phyloP scores from a whole-genome alignment of 176 grass and related monocot species.

The Dendrocalamus sinicus region DNA sequence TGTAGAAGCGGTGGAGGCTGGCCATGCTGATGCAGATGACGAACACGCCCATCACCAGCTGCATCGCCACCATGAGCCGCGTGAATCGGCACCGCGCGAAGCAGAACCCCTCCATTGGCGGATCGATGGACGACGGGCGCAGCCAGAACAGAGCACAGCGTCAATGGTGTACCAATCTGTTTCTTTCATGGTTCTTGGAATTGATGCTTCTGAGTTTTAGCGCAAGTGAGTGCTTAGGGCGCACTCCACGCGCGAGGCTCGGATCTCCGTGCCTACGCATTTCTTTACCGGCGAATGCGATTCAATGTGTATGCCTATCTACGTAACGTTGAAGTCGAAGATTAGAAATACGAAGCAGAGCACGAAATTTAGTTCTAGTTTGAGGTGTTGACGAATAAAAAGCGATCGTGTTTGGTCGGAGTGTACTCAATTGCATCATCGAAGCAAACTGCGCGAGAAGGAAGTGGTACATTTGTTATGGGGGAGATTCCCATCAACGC shows the following conservation, averaged over 20 bases:
- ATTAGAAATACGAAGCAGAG: background rate
- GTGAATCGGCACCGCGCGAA: constrained; percentile 57
- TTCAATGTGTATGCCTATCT: background rate
- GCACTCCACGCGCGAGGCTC: constrained; percentile 43
- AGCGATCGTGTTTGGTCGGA: background rate
- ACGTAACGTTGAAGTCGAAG: background rate
- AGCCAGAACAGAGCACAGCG: background rate
- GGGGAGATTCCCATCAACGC: background rate
- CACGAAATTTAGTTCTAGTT: background rate
- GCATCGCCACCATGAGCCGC: constrained; percentile 59
- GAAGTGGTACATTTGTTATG: background rate
- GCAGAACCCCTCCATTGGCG: constrained; percentile 58
- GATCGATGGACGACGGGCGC: background rate
- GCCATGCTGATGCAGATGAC: constrained; percentile 79
- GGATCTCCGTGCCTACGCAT: constrained; percentile 31
- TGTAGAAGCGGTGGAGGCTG: constrained; percentile 79
- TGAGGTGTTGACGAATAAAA: constrained; percentile 40
- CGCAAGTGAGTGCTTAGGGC: background rate
- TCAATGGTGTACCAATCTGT: background rate
- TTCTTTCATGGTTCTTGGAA: background rate
- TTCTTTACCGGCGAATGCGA: constrained; percentile 13
- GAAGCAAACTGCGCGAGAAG: constrained; percentile 1
- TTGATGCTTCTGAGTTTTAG: background rate
- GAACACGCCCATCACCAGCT: constrained; percentile 74
- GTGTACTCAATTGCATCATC: background rate